Evolutionary conservation across 148 eudicot species (phyloP).

Genomic region (Dianthus caryophyllus): DNA sequence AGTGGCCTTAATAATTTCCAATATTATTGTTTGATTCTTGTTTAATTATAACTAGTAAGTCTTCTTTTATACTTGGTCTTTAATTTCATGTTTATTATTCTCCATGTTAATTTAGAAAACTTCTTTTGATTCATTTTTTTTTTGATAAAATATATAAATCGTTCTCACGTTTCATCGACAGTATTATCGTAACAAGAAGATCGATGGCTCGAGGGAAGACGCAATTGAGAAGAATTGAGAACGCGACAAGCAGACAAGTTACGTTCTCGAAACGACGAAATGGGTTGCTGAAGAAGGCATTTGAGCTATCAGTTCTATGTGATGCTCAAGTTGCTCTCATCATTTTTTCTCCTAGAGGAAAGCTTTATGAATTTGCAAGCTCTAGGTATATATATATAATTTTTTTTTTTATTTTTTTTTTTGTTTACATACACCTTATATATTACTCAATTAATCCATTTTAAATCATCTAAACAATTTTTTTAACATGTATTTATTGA

Average conservation of each 20-base stretch:
- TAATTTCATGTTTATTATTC: too few species aligned
- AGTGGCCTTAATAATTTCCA: not conserved
- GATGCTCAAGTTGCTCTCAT: conserved; percentile 55
- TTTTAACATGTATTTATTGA: too few species aligned
- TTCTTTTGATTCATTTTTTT: too few species aligned
- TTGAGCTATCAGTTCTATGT: conserved; percentile 51
- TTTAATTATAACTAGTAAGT: too few species aligned
- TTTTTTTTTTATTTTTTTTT: not conserved
- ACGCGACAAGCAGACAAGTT: conserved; percentile 55
- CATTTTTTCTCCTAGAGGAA: conserved; percentile 52
- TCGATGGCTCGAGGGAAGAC: conserved; percentile 61
- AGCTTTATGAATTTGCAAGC: conserved; percentile 51
- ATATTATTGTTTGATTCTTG: too few species aligned
- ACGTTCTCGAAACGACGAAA: conserved; percentile 53
- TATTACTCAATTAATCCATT: not conserved
- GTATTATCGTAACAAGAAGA: not conserved
- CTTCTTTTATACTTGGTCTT: too few species aligned
- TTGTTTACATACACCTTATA: not conserved
- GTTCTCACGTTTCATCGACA: too few species aligned
- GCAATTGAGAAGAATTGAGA: conserved; percentile 51
- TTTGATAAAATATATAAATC: too few species aligned
- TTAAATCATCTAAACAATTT: not conserved
- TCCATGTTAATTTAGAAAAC: too few species aligned
- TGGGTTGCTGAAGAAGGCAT: conserved; percentile 51
- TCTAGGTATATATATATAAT: conserved; percentile 30